A percentile compares a stretch with the other conserved stretches of the same genome.
phyloP scores from a whole-genome alignment of 2,329 filamentous ascomycete genomes.

The Aureobasidium sp. region DNA sequence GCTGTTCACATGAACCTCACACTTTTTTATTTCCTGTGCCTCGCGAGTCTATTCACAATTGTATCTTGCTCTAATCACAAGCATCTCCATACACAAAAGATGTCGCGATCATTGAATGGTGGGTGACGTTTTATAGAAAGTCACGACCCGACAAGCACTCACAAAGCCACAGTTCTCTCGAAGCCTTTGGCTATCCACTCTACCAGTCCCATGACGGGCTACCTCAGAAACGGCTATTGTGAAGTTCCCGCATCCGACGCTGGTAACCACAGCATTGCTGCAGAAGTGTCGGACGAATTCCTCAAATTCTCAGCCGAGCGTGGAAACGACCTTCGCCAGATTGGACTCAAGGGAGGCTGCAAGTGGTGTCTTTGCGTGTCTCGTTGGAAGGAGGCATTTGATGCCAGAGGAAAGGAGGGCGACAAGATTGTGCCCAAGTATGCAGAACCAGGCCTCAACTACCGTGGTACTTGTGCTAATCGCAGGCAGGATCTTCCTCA shows the following conservation, averaged over 20 bases:
- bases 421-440: constrained; percentile 39
- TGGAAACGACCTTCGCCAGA: constrained; percentile 50
- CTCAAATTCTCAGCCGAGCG: constrained; percentile 51
- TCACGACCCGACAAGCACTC: background rate
- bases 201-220: constrained; percentile 52
- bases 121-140: background rate
- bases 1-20: background rate
- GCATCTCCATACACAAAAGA: constrained; percentile 19
- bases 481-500: constrained; percentile 35
- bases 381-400: constrained; percentile 48
- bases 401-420: constrained; percentile 42
- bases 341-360: constrained; percentile 50
- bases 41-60: background rate
- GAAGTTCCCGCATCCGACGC: constrained; percentile 45
- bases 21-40: background rate
- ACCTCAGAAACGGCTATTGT: constrained; percentile 55
- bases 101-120: constrained; percentile 31
- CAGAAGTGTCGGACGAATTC: constrained; percentile 51
- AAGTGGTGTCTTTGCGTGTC: constrained; percentile 56
- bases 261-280: constrained; percentile 55
- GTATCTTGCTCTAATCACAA: constrained; percentile 5
- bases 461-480: constrained; percentile 23
- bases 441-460: background rate
- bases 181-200: constrained; percentile 52
- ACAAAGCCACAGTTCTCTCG: constrained; percentile 41